Base-by-base conservation (phyloP, 495 filamentous ascomycete genomes). In the Diplogelasinospora grovesii region DNA sequence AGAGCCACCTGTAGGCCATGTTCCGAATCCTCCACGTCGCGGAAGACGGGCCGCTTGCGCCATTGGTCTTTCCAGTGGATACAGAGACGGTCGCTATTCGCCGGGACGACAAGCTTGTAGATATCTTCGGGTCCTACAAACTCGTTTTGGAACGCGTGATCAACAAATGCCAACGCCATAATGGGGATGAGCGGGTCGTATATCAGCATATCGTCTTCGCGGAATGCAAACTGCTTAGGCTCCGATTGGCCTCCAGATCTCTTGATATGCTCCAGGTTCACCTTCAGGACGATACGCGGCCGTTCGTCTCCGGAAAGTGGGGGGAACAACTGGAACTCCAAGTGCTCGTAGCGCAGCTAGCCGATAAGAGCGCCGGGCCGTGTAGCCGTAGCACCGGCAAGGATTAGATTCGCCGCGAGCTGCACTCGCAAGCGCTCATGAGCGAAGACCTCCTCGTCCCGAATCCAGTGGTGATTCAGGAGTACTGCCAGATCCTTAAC, bases 1-100 rank as follows among this genome's bases (percentile, higher is more conserved):
- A 6, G 4, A 31, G n/a, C 28, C 16, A 31, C 16, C n/a, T 14
- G n/a, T 31, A 31, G n/a, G 28, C 28, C 28, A 5, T 31, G 11
- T 31, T 31, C n/a, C 28, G 28, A 31, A 31, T 31, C 28, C n/a
- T 31, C 28, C n/a, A 31, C 28, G n/a, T 31, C n/a, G 28, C 28
- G 28, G 28, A 31, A 31, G 5, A 31, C 28, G 16, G 28, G 28
- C 16, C n/a, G 28, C 16, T 13, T 31, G n/a, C n/a, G 28, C 28
- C 28, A 31, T 13, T 31, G 11, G 11, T 5, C 5, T 13, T 31
- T 31, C 28, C 28, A 31, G 5, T 4, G 28, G n/a, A 31, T n/a
- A 5, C 28, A 14, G n/a, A 31, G 28, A 13, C 28, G 28, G 28
- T 31, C 28, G n/a, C 11, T n/a, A 14, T 31, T 31, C n/a, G 28